Evolutionary conservation across 2,329 filamentous ascomycete genomes (phyloP).

Genomic region (Aspergillus novoparasiticus): DNA sequence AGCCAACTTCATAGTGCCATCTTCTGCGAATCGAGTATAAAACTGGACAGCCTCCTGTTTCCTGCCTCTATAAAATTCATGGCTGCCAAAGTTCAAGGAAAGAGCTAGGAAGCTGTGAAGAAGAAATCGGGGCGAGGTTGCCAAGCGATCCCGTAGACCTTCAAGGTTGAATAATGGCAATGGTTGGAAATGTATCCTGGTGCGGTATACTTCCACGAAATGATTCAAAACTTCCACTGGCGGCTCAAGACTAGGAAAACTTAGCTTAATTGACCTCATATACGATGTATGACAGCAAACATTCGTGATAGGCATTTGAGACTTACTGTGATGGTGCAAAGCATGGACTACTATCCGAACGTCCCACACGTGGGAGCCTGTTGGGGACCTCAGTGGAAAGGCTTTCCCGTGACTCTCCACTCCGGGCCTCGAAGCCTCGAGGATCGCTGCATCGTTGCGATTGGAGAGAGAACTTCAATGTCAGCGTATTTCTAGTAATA

Average conservation of each 20-base stretch:
- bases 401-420: not conserved
- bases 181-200: slow-evolving; percentile 8
- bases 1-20: not conserved
- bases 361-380: not conserved
- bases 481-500: not conserved
- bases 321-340: slow-evolving; percentile 2
- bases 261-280: not conserved
- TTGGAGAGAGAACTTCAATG: not conserved
- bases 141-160: not conserved
- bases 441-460: not conserved
- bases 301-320: not conserved
- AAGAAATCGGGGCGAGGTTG: not conserved
- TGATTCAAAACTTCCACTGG: not conserved
- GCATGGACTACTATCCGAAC: not conserved
- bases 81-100: slow-evolving; percentile 2
- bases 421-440: not conserved
- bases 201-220: slow-evolving; percentile 7
- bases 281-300: not conserved
- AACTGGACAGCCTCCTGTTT: slow-evolving; percentile 4
- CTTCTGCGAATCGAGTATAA: slow-evolving; percentile 9
- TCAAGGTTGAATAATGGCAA: slow-evolving; percentile 7
- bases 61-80: not conserved
- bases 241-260: not conserved
- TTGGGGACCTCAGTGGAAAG: not conserved
- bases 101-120: slow-evolving; percentile 6